Evolutionary conservation across 148 eudicot species (phyloP).

Genomic region (Vaccinium vitisidaea): DNA sequence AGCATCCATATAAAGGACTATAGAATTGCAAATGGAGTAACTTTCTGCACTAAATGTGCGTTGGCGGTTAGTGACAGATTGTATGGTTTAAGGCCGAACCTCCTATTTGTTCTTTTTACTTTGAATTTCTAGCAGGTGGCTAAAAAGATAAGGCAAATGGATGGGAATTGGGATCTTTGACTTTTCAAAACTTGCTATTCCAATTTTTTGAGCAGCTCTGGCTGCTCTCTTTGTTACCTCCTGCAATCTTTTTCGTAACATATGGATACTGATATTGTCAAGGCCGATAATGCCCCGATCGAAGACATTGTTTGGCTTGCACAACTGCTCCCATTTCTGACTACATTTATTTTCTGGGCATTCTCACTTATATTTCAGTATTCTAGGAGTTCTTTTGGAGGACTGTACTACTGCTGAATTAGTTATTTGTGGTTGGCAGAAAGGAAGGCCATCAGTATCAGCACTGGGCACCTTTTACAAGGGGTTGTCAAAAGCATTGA

Average conservation of each 20-base stretch:
- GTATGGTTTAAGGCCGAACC: neutral
- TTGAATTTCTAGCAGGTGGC: conserved; percentile 1
- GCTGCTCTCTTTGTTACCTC: neutral
- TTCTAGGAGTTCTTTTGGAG: neutral
- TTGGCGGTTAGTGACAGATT: neutral
- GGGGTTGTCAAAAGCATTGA: conserved; percentile 83
- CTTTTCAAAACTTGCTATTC: neutral
- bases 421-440: conserved; percentile 34
- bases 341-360: neutral
- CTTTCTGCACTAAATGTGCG: neutral
- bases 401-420: neutral
- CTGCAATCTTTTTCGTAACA: neutral
- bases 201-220: neutral
- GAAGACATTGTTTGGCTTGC: neutral
- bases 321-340: neutral
- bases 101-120: neutral
- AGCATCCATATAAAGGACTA: neutral
- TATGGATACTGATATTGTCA: neutral
- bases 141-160: neutral
- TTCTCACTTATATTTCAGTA: neutral
- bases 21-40: neutral
- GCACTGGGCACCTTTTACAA: conserved; percentile 65
- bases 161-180: neutral
- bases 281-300: neutral
- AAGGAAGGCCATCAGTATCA: conserved; percentile 30